Conservation (phyloP, 2,329 filamentous ascomycete genomes). For the Sporothrix dimorphospora region DNA sequence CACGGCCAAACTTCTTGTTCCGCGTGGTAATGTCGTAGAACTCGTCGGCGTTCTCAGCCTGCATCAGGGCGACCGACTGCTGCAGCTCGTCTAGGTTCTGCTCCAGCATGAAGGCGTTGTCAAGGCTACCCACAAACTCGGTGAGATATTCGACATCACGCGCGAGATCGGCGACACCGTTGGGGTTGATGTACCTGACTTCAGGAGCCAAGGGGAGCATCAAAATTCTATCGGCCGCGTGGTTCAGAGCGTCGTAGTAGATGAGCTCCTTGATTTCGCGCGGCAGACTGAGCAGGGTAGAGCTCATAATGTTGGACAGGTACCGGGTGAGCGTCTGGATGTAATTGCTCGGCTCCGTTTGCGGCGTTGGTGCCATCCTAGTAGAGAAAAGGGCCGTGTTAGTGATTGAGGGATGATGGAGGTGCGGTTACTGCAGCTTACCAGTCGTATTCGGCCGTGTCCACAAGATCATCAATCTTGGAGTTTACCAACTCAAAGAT, state of each 20-base stretch:
- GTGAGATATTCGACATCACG: slow-evolving; percentile 83
- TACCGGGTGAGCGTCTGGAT: slow-evolving; percentile 95
- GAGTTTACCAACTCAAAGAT: slow-evolving; percentile 99
- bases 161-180: slow-evolving; percentile 78
- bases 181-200: slow-evolving; percentile 84
- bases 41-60: slow-evolving; percentile 88
- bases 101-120: slow-evolving; percentile 80
- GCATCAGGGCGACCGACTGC: slow-evolving; percentile 88
- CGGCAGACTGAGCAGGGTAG: slow-evolving; percentile 88
- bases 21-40: slow-evolving; percentile 90
- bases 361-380: slow-evolving; percentile 59
- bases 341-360: slow-evolving; percentile 81
- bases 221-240: slow-evolving; percentile 84
- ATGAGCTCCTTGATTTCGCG: slow-evolving; percentile 96
- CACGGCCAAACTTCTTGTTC: slow-evolving; percentile 91
- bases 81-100: slow-evolving; percentile 91
- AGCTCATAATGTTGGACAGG: slow-evolving; percentile 94
- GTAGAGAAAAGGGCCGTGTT: not conserved
- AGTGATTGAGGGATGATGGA: slow-evolving; percentile 32
- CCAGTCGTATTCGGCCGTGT: slow-evolving; percentile 98
- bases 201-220: slow-evolving; percentile 75
- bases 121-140: slow-evolving; percentile 82
- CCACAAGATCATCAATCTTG: slow-evolving; percentile 96
- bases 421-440: slow-evolving; percentile 47
- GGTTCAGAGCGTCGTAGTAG: slow-evolving; percentile 93